Evolutionary conservation across 306 rosid species (phyloP).

Genomic region (Trifolium dubium): DNA sequence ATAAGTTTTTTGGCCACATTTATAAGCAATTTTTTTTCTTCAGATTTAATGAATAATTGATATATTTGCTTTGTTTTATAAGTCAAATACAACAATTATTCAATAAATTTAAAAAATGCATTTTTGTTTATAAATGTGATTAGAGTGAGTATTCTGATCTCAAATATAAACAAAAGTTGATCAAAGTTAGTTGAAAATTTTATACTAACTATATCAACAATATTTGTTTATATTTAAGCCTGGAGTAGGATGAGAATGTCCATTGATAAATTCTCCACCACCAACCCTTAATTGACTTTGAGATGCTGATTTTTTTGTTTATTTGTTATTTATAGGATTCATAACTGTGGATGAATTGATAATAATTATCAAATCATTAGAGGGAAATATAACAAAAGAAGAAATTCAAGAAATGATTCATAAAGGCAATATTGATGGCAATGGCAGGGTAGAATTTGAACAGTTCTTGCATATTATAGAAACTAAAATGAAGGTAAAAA

Average conservation of each 20-base stretch:
- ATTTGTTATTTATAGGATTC: conserved; percentile 60
- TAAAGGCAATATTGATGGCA: conserved; percentile 71
- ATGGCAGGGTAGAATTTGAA: conserved; percentile 72
- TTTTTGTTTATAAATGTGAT: no score
- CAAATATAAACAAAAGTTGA: no score
- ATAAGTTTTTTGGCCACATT: no score
- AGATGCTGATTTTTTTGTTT: neutral
- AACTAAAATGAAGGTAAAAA: conserved; percentile 74
- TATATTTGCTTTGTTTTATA: no score
- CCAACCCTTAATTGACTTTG: conserved; percentile 8
- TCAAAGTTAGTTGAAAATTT: no score
- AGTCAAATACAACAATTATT: no score
- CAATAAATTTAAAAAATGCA: no score
- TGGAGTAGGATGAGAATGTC: neutral
- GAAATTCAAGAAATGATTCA: conserved; percentile 75
- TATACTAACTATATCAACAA: no score
- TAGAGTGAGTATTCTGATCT: no score
- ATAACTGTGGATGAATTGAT: conserved; percentile 78
- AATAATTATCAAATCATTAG: conserved; percentile 71
- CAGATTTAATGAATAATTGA: no score
- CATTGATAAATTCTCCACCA: neutral
- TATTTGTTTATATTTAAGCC: no score
- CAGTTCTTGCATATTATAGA: conserved; percentile 79
- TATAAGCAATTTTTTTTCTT: no score
- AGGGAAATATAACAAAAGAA: conserved; percentile 74